phyloP scores from a whole-genome alignment of 768 basidiomycete genomes.

The Suillus occidentalis region DNA sequence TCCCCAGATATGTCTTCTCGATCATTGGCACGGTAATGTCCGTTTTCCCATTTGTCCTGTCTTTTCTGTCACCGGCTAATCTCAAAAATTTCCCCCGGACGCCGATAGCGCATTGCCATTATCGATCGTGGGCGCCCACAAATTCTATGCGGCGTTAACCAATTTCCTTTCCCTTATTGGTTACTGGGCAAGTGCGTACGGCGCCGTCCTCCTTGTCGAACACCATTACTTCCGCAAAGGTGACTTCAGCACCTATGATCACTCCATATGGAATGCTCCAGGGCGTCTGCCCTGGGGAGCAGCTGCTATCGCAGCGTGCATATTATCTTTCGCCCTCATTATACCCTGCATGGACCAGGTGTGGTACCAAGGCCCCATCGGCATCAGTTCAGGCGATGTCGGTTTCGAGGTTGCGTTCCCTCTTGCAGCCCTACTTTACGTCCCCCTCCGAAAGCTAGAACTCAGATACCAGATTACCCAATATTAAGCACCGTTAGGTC shows the following conservation, averaged over 20 bases:
- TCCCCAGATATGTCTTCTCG: slow-evolving; percentile 73
- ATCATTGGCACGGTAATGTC: slow-evolving; percentile 67
- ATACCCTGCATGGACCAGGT: slow-evolving; percentile 70
- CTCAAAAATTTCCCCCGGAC: not conserved
- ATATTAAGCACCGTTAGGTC: slow-evolving; percentile 9
- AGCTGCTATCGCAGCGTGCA: slow-evolving; percentile 55
- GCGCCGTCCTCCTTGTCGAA: slow-evolving; percentile 60
- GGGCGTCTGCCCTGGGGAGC: slow-evolving; percentile 57
- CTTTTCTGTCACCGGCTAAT: slow-evolving; percentile 12
- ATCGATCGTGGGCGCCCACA: slow-evolving; percentile 66
- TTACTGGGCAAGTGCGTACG: slow-evolving; percentile 61
- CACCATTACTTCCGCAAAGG: slow-evolving; percentile 63
- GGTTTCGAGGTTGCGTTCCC: slow-evolving; percentile 64
- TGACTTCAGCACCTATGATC: slow-evolving; percentile 48
- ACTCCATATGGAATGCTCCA: slow-evolving; percentile 51
- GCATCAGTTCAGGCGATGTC: slow-evolving; percentile 63
- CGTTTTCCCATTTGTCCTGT: slow-evolving; percentile 23
- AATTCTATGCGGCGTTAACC: slow-evolving; percentile 62
- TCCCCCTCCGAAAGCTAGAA: slow-evolving; percentile 55
- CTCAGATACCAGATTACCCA: slow-evolving; percentile 32
- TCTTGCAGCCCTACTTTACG: slow-evolving; percentile 47
- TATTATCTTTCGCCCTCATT: slow-evolving; percentile 53
- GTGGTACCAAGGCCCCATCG: slow-evolving; percentile 73
- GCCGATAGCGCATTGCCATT: slow-evolving; percentile 58
- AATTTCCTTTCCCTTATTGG: slow-evolving; percentile 70